Evolutionary conservation across 139 green algal genomes (phyloP).

Genomic region (Choricystis sp.): DNA sequence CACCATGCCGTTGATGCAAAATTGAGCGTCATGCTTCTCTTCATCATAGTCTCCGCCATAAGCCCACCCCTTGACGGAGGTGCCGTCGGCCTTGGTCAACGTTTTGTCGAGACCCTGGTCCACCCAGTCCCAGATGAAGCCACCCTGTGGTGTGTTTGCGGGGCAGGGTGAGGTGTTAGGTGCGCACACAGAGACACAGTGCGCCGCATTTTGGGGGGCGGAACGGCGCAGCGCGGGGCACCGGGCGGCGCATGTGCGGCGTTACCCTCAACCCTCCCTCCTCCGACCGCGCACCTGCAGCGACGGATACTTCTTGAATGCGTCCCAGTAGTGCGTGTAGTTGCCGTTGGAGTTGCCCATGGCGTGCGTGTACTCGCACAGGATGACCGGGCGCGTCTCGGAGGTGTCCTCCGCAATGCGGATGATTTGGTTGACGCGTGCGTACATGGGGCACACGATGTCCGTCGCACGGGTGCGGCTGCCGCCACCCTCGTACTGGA

Average conservation of each 20-base stretch:
- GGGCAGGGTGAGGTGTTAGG: not conserved
- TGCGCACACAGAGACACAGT: not conserved
- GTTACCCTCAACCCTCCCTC: not conserved
- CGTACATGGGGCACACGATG: conserved; percentile 95
- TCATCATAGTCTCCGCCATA: conserved; percentile 94
- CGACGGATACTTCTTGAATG: conserved; percentile 40
- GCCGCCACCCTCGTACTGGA: conserved; percentile 60
- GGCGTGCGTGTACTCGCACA: conserved; percentile 91
- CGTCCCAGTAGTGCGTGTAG: conserved; percentile 75
- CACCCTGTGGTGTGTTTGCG: conserved; percentile 38
- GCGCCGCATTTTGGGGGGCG: too few relatives aligned
- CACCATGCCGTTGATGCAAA: conserved; percentile 90
- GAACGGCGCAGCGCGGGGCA: too few relatives aligned
- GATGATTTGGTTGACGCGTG: conserved; percentile 35
- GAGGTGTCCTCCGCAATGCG: conserved; percentile 8
- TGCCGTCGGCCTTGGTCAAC: conserved; percentile 1
- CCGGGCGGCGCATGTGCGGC: too few relatives aligned
- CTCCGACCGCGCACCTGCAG: conserved; percentile 11
- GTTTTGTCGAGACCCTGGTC: conserved; percentile 67
- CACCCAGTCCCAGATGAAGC: conserved; percentile 98
- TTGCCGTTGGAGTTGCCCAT: conserved; percentile 97
- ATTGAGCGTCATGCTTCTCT: conserved; percentile 74
- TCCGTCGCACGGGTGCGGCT: conserved; percentile 71
- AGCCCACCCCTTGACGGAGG: conserved; percentile 45
- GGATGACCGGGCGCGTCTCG: conserved; percentile 64